Evolutionary conservation across 2,329 filamentous ascomycete genomes (phyloP).

Genomic region (Aspergillus chevalieri): DNA sequence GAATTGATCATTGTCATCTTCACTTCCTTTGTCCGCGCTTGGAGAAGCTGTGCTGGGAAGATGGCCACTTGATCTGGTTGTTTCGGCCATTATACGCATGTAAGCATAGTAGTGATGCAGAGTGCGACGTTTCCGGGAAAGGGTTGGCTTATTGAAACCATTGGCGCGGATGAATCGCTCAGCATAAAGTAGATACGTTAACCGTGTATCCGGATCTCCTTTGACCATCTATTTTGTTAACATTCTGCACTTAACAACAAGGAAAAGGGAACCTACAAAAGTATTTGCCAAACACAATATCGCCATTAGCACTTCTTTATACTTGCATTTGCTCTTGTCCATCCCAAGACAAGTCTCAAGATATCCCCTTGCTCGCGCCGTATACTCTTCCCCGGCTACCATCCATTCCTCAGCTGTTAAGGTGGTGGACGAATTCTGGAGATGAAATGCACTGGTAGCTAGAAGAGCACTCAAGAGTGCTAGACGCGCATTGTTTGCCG

Average conservation of each 20-base stretch:
- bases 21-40: neutral
- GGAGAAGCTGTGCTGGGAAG: conserved; percentile 2
- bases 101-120: conserved; percentile 15
- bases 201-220: conserved; percentile 9
- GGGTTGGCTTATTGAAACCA: conserved; percentile 6
- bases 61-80: conserved; percentile 4
- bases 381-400: conserved; percentile 2
- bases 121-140: conserved; percentile 11
- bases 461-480: conserved; percentile 9
- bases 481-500: conserved; percentile 3
- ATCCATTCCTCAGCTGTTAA: neutral
- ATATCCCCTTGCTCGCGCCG: conserved; percentile 6
- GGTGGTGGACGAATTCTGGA: conserved; percentile 2
- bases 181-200: conserved; percentile 9
- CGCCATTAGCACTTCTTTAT: conserved; percentile 14
- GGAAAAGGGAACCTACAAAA: conserved; percentile 5
- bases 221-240: conserved; percentile 9
- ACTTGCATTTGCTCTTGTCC: conserved; percentile 5
- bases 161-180: conserved; percentile 11
- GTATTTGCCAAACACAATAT: conserved; percentile 11
- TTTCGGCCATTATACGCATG: conserved; percentile 17
- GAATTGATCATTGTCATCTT: conserved; percentile 5
- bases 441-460: conserved; percentile 11
- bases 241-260: neutral
- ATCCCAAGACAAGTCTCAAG: conserved; percentile 8